Base-by-base conservation (phyloP, 1,284 basidiomycete species). In the Marasmius tenuissimus region DNA sequence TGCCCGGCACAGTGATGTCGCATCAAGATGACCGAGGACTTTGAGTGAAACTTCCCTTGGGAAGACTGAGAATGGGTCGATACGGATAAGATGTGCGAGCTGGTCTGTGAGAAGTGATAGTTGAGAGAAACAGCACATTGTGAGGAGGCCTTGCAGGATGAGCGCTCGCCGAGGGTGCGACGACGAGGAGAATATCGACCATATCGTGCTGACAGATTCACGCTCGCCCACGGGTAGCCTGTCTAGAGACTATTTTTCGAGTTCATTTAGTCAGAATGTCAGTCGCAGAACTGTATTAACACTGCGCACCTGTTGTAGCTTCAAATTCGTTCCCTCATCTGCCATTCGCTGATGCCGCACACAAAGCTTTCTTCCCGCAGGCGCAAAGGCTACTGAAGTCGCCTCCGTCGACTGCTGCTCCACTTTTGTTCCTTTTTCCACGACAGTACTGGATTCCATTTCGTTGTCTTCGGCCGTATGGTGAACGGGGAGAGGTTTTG, bases 51-150 rank as follows among this genome's bases (percentile, higher is more conserved):
- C 86, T 73, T 99, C 97, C 61, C 93, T 88, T 0, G 97, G 97
- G 53, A 99, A 85, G 66, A 96, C 87, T 53, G 85, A 80, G 76
- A 99, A 97, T 9, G 97, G 97, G 75, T 99, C 97, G 72, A 97
- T 91, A 65, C 97, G 91, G 73, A 97, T 98, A 65, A 98, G 89
- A 66, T 93, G 88, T 27, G 89, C 83, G 61, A 99, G 89, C 61
- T 96, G 93, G 65, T 97, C 94, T 14, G 94, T 93, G 55, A 99
- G 88, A 60, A 98, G 91, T 22, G 97, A 98, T n/a, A 99, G 89
- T 71, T 98, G 97, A 45, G 94, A 94, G 80, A 97, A 98, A 78
- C 97, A 99, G 76, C 97, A 99, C 94, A 99, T 99, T n/a, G 97
- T 98, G 68, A 99, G 88, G 63, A 99, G 85, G 37, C 97, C 97